phyloP scores from a whole-genome alignment of 441 rosid genomes.

The Populus hybrid region DNA sequence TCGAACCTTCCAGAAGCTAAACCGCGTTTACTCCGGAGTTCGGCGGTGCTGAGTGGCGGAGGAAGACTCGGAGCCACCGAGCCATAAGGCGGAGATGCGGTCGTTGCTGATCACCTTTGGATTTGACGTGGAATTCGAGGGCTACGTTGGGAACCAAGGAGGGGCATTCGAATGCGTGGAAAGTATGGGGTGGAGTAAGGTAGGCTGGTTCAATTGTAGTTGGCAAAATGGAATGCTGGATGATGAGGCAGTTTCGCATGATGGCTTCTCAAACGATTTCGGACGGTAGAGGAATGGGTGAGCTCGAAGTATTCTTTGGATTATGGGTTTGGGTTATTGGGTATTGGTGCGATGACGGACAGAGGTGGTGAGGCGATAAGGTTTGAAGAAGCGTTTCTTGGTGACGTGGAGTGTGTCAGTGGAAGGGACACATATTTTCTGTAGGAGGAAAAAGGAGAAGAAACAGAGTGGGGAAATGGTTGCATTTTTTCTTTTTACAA shows the following conservation, averaged over 20 bases:
- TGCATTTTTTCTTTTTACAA: background rate
- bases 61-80: slow-evolving; percentile 74
- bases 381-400: slow-evolving; percentile 37
- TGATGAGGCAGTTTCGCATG: slow-evolving; percentile 48
- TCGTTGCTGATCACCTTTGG: slow-evolving; percentile 70
- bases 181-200: slow-evolving; percentile 57
- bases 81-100: slow-evolving; percentile 74
- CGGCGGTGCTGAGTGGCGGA: slow-evolving; percentile 89
- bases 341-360: slow-evolving; percentile 6
- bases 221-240: slow-evolving; percentile 72
- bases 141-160: slow-evolving; percentile 63
- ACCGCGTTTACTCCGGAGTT: slow-evolving; percentile 55
- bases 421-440: background rate
- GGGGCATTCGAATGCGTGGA: slow-evolving; percentile 55
- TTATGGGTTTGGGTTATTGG: slow-evolving; percentile 7
- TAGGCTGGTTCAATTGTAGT: slow-evolving; percentile 62
- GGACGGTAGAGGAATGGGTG: slow-evolving; percentile 45
- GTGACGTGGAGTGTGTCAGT: slow-evolving; percentile 3
- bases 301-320: slow-evolving; percentile 53
- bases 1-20: slow-evolving; percentile 71
- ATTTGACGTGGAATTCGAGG: slow-evolving; percentile 49
- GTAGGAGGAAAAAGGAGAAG: slow-evolving; percentile 27
- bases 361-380: background rate
- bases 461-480: background rate
- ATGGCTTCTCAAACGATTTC: slow-evolving; percentile 49